Evolutionary conservation across 441 rosid genomes (phyloP).

Genomic region (Rhodomyrtus psidioides): DNA sequence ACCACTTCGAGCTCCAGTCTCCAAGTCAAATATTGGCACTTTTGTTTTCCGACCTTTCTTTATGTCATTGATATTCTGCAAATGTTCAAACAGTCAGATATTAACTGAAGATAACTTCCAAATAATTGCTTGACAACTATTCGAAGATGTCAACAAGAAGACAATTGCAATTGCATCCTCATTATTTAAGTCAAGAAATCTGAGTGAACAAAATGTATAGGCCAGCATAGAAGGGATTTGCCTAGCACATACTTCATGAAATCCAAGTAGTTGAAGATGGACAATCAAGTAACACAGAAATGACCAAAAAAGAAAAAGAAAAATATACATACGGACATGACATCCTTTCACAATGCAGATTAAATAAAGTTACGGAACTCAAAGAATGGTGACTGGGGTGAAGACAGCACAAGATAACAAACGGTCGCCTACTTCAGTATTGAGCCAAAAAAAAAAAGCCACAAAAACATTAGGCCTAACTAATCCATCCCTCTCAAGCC

Average conservation of each 20-base stretch:
- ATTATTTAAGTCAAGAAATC: not conserved
- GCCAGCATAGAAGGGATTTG: not conserved
- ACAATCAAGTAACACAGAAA: not conserved
- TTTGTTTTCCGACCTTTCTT: constrained; percentile 63
- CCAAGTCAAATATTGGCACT: constrained; percentile 84
- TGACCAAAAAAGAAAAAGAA: not conserved
- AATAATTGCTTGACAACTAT: not conserved
- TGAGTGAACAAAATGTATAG: not conserved
- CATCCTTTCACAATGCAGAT: not conserved
- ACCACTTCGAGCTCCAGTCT: constrained; percentile 79
- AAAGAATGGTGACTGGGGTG: not conserved
- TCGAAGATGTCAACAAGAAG: not conserved
- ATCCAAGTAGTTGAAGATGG: not conserved
- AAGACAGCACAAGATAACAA: not conserved
- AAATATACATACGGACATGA: not conserved
- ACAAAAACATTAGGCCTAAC: not conserved
- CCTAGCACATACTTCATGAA: not conserved
- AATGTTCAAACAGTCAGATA: not conserved
- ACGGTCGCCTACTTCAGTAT: not conserved
- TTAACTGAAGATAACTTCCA: not conserved
- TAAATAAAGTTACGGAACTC: not conserved
- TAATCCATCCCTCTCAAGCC: not conserved
- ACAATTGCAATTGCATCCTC: not conserved
- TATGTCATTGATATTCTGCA: constrained; percentile 79
- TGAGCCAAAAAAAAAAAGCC: not conserved